Base-by-base conservation (phyloP, 352 stramenopile species). In the Phytophthora ohioensis region DNA sequence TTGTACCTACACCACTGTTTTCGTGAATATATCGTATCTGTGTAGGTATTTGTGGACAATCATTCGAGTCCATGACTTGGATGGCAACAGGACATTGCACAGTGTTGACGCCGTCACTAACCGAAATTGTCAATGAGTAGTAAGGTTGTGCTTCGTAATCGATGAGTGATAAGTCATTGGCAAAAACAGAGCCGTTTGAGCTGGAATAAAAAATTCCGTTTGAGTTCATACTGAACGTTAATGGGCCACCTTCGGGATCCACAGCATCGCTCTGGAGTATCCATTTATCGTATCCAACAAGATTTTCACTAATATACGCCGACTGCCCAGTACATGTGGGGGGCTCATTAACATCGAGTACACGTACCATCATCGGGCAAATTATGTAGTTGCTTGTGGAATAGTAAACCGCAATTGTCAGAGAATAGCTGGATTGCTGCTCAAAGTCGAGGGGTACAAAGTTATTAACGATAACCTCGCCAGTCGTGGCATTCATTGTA, bases 331-430 rank as follows among this genome's bases (percentile, higher is more conserved):
- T n/a, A 32, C 82, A 91, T 13, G 31, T 45, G 8, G 82, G 82
- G 15, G 82, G 69, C 34, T 91, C 82, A 56, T 88, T 73, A 41
- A 87, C 68, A 51, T 91, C 69, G 21, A 87, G 47, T 27, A 91
- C 68, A 3, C 67, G 58, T 30, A 91, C 58, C 13, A 59, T 42
- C 8, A 82, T 47, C 12, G 65, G 54, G 21, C 82, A 91, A 3
- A 75, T 70, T 34, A 91, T 82, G 35, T 79, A 83, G 12, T 75
- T 31, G 11, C 47, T 39, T 15, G 57, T 30, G 2, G 69, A 71
- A 67, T 86, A 86, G 52, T 69, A 79, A 2, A 71, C 61, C 41
- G 76, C 78, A 62, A 85, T 73, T 5, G 51, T 69, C 9, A 90
- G 35, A 12, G 11, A 59, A 49, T 85, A 88, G 7, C 3, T 47